Percentiles rank a stretch among this genome's conserved stretches.
Conservation (phyloP, 163 green algal species). For the Chlamydomonas reinhardtii region DNA sequence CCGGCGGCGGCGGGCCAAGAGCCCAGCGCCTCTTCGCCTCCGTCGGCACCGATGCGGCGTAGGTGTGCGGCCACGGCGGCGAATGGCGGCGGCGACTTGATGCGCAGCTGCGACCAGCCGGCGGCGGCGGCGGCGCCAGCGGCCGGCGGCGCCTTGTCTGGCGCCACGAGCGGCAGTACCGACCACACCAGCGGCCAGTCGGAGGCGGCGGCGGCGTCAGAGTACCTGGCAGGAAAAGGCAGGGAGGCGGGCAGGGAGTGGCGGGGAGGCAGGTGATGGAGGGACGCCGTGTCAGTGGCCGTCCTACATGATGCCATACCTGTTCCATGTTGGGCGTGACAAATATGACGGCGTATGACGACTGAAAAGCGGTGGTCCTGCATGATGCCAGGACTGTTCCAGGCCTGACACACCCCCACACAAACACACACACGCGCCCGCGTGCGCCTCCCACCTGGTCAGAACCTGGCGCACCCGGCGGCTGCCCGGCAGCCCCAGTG, state of each 20-base stretch:
- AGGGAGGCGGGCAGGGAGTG: too few species aligned
- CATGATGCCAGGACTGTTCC: too few species aligned
- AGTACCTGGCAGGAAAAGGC: slow-evolving; percentile 47
- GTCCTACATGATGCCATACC: too few species aligned
- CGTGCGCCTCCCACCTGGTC: too few species aligned
- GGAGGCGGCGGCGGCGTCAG: slow-evolving; percentile 51
- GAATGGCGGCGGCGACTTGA: slow-evolving; percentile 64
- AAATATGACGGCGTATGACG: too few species aligned
- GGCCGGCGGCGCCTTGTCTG: neutral
- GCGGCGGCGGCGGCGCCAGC: neutral
- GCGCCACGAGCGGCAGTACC: slow-evolving; percentile 56
- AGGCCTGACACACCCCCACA: too few species aligned
- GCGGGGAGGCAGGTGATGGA: too few species aligned
- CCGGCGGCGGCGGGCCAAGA: slow-evolving; percentile 59
- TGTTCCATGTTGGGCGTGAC: too few species aligned
- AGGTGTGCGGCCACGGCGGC: slow-evolving; percentile 62
- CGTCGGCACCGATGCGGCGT: slow-evolving; percentile 55
- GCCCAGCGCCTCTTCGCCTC: slow-evolving; percentile 66
- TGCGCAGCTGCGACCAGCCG: slow-evolving; percentile 47
- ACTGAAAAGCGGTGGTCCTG: too few species aligned
- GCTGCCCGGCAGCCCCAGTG: slow-evolving; percentile 63
- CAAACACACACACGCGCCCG: too few species aligned
- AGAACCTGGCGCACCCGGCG: neutral
- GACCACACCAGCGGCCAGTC: slow-evolving; percentile 82
- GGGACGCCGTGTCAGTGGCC: too few species aligned